phyloP scores from a whole-genome alignment of 495 filamentous ascomycete genomes.

The Friedmanniomyces simplex region DNA sequence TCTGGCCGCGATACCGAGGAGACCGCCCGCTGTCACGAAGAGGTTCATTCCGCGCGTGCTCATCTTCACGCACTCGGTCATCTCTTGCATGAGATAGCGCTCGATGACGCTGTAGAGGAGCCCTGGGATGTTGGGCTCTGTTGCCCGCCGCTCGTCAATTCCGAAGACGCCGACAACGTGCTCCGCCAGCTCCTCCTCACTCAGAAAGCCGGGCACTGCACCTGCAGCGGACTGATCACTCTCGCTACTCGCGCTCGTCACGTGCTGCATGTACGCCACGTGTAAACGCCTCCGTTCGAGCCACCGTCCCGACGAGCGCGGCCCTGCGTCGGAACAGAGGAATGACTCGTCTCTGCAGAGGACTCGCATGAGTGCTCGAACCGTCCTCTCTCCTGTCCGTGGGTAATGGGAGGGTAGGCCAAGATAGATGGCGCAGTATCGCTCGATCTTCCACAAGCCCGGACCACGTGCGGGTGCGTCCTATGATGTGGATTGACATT shows the following conservation, averaged over 20 bases:
- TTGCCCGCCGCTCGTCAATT: not conserved
- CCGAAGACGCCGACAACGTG: not conserved
- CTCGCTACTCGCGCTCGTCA: not conserved
- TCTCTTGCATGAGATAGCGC: not conserved
- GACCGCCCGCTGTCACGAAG: not conserved
- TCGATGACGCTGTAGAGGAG: not conserved
- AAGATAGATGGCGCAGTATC: not conserved
- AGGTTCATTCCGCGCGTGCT: not conserved
- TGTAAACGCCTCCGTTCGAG: not conserved
- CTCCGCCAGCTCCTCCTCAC: not conserved
- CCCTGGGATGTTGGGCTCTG: not conserved
- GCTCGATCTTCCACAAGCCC: not conserved
- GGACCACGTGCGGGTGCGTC: not conserved
- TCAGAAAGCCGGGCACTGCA: not conserved
- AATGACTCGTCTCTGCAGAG: not conserved
- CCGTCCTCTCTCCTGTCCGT: not conserved
- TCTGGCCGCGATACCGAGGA: not conserved
- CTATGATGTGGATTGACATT: not conserved
- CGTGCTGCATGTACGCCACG: not conserved
- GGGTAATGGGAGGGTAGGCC: not conserved
- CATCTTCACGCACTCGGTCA: not conserved
- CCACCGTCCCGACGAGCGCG: not conserved
- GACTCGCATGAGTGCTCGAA: not conserved
- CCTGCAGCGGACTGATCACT: not conserved
- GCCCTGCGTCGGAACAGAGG: not conserved